Evolutionary conservation across 768 basidiomycete species (phyloP).

Genomic region (Russula emetica): DNA sequence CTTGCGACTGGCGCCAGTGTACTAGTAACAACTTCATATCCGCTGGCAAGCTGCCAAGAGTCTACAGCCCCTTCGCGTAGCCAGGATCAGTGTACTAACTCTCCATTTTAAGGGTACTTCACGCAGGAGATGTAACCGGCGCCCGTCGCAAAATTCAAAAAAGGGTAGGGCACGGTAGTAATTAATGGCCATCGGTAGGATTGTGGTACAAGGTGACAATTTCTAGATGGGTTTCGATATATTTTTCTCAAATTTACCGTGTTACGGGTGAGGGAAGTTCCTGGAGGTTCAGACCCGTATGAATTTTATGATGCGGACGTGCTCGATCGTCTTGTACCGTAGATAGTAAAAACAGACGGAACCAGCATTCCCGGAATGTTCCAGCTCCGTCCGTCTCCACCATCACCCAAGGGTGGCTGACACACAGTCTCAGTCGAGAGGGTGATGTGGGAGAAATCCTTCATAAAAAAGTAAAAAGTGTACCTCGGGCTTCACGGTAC

Average conservation of each 20-base stretch:
- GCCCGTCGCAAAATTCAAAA: not conserved
- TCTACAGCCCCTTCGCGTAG: not conserved
- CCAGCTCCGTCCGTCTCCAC: not conserved
- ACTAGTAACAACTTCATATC: not conserved
- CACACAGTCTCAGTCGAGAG: not conserved
- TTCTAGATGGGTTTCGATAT: not conserved
- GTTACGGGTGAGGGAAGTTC: not conserved
- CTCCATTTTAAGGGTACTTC: not conserved
- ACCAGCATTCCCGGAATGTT: not conserved
- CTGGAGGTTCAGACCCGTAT: not conserved
- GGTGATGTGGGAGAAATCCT: not conserved
- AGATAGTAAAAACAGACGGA: not conserved
- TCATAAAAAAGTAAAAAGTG: not conserved
- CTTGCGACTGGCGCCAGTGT: not conserved
- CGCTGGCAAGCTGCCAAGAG: not conserved
- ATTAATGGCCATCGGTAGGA: not conserved
- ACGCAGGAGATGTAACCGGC: not conserved
- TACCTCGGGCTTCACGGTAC: not conserved
- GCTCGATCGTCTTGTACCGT: conserved; percentile 6
- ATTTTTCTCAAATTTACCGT: not conserved
- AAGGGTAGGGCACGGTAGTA: not conserved
- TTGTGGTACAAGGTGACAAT: not conserved
- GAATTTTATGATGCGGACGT: not conserved
- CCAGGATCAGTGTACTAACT: not conserved
- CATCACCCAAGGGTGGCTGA: not conserved